Evolutionary conservation across 192 early-diverging fungal species (phyloP), one percentile per base, ranked within the genome.

Genomic region (Entomortierella beljakovae): DNA sequence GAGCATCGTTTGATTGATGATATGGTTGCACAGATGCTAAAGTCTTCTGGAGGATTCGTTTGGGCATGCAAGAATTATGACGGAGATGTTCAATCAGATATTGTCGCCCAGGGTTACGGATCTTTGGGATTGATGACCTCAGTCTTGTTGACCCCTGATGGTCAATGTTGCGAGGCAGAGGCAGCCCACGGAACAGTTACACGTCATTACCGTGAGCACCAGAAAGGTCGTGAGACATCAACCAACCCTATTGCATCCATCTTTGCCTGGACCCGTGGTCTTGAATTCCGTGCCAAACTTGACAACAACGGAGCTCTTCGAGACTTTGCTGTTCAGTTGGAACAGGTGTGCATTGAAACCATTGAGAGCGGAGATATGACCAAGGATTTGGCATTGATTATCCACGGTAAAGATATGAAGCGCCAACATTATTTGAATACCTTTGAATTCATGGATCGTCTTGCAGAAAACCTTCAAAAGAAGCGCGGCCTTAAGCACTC

Each of bases 171-270:
- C 59, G 97, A 99, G 80, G 92, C 95, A 57, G 97, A 99, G 80
- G 97, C 97, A 38, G 97, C 97, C 34, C 97, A 99, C 83, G 97
- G 97, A 67, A 96, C 96, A 23, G 97, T 98, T 52, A 97, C 96
- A 23, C 91, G 95, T 51, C 96, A 96, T 83, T 96, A 93, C 88
- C 88, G 93, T 60, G 94, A 97, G 81, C 95, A 99, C 88, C 97
- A 99, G 83, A 92, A 94, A 84, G 97, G 97, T 67, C 89, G 92
- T 34, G 88, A 94, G 71, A 99, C 97, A 3, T 93, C 91, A 32
- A 99, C 97, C 77, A 99, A 99, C 91, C 94, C 97, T 0, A 94
- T 99, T 57, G 97, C 97, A 26, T 94, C 92, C 33, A 98, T 99
- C 82, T 99, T 96, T 80, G 97, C 97, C 46, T 95, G 93, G 93